These are phyloP conservation scores for Mortierella sp. DNA, from an alignment of 371 early-diverging fungal genomes.

Conservation along the genomic window DNA sequence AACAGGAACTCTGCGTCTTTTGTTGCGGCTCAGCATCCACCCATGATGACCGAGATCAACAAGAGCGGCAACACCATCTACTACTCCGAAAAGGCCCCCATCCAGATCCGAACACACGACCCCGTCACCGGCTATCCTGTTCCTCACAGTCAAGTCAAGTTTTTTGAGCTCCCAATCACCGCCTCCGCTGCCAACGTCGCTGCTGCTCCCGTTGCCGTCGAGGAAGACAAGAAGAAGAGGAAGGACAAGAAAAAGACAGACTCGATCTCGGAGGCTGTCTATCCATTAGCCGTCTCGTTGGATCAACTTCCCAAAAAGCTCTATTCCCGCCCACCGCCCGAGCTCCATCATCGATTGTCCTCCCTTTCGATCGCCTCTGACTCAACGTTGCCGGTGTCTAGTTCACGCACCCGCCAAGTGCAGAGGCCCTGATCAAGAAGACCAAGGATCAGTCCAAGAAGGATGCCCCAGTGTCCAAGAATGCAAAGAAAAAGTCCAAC, in stretches of 20 bases:
- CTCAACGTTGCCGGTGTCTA: background rate
- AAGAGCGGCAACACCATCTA: background rate
- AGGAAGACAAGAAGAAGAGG: background rate
- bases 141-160: background rate
- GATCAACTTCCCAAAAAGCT: background rate
- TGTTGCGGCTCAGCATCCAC: background rate
- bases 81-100: slow-evolving; percentile 4
- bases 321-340: background rate
- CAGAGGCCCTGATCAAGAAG: background rate
- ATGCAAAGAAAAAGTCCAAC: too few species aligned
- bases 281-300: background rate
- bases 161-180: background rate
- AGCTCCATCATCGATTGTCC: background rate
- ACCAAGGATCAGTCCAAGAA: background rate
- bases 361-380: background rate
- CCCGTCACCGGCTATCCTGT: background rate
- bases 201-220: background rate
- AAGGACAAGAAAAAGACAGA: background rate
- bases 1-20: background rate
- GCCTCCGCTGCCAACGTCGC: background rate
- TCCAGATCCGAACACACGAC: slow-evolving; percentile 7
- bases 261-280: too few species aligned
- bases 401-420: too few species aligned
- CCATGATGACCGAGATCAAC: background rate
- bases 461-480: background rate